A percentile compares a stretch with the other conserved stretches of the same genome.
Conservation (phyloP, 768 basidiomycete genomes). For the Boletus edulis region DNA sequence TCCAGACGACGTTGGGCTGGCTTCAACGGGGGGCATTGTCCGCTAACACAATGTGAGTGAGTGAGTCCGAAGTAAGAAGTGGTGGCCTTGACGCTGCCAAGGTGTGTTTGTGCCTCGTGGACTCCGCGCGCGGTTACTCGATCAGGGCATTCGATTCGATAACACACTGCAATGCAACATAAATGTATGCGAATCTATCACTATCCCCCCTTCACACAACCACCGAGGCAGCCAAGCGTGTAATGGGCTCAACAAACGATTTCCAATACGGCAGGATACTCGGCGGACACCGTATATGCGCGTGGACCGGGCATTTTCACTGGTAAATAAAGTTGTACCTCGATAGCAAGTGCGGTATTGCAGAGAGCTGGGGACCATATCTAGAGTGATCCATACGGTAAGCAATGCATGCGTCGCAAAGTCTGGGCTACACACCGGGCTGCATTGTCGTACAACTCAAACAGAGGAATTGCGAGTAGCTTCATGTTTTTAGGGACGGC, state of each 20-base stretch:
- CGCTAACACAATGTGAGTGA: not conserved
- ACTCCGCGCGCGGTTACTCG: constrained; percentile 18
- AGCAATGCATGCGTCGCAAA: not conserved
- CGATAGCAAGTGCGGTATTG: constrained; percentile 89
- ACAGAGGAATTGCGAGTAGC: constrained; percentile 91
- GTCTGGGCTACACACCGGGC: constrained; percentile 53
- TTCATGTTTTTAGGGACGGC: constrained; percentile 99
- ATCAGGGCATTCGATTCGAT: constrained; percentile 9
- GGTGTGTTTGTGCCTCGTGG: constrained; percentile 17
- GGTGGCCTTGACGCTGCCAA: constrained; percentile 1
- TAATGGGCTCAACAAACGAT: not conserved
- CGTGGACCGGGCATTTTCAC: constrained; percentile 23
- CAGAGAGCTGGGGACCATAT: constrained; percentile 92
- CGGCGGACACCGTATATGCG: not conserved
- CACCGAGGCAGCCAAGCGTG: too few species aligned
- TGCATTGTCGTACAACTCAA: constrained; percentile 97
- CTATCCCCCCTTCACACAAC: not conserved
- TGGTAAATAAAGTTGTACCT: constrained; percentile 84
- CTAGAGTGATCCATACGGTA: constrained; percentile 27
- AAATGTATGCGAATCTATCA: constrained; percentile 3
- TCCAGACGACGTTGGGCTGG: constrained; percentile 23
- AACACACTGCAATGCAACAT: constrained; percentile 7
- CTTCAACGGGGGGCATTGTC: constrained; percentile 20
- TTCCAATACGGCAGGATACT: not conserved
- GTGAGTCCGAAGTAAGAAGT: not conserved